phyloP scores from a whole-genome alignment of 2,329 filamentous ascomycete genomes.

The Aspergillus latus region DNA sequence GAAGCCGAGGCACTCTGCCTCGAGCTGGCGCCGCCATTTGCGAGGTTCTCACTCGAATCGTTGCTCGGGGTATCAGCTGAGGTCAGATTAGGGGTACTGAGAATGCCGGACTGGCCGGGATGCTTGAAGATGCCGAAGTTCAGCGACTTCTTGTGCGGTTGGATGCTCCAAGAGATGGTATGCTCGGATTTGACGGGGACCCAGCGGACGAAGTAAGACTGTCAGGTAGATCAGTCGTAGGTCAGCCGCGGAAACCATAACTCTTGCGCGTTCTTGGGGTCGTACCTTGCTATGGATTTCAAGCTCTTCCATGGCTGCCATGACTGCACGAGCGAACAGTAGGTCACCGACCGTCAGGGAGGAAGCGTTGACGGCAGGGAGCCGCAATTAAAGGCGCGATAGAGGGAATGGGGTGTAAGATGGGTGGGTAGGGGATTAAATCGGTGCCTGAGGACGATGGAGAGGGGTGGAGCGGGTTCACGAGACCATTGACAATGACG shows the following conservation, averaged over 20 bases:
- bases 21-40: conserved; percentile 40
- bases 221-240: conserved; percentile 19
- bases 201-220: conserved; percentile 99
- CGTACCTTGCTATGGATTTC: conserved; percentile 95
- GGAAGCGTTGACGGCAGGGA: not conserved
- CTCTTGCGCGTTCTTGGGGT: conserved; percentile 11
- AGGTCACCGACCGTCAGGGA: not conserved
- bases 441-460: not conserved
- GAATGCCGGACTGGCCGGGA: conserved; percentile 67
- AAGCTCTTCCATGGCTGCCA: conserved; percentile 95
- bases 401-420: not conserved
- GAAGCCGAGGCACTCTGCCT: conserved; percentile 69
- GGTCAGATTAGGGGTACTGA: conserved; percentile 40
- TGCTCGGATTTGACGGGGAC: conserved; percentile 85
- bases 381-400: not conserved
- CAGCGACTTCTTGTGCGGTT: conserved; percentile 97
- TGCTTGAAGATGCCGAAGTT: conserved; percentile 99
- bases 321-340: conserved; percentile 40
- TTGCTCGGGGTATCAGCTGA: conserved; percentile 45
- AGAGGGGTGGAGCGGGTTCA: not conserved
- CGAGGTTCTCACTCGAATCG: conserved; percentile 37
- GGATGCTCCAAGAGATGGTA: conserved; percentile 95
- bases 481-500: not conserved
- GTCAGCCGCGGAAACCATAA: conserved; percentile 20
- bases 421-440: not conserved